phyloP scores from a whole-genome alignment of 192 early-diverging fungal genomes.

The Backusella parvicylindrica region DNA sequence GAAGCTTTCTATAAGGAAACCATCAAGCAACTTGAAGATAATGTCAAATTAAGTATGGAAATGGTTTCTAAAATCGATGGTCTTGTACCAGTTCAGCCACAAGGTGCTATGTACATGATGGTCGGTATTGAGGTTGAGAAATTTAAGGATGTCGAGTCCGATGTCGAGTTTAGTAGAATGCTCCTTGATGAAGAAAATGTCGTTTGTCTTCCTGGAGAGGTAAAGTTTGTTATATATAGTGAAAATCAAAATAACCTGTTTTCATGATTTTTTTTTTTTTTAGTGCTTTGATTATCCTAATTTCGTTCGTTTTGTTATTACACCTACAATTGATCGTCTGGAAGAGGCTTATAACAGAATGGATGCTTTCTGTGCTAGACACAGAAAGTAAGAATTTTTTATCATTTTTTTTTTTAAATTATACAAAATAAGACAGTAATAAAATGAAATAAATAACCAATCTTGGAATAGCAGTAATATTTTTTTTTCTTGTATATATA shows the following conservation, averaged over 20 bases:
- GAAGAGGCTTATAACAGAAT: conserved; percentile 73
- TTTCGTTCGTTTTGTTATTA: conserved; percentile 78
- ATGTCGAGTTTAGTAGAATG: conserved; percentile 81
- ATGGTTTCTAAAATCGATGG: conserved; percentile 66
- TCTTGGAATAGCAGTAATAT: background rate
- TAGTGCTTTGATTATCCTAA: conserved; percentile 80
- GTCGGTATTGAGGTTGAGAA: conserved; percentile 62
- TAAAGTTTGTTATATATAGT: conserved; percentile 11
- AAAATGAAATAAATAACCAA: background rate
- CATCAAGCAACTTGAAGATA: conserved; percentile 62
- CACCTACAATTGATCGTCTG: conserved; percentile 73
- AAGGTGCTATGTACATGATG: conserved; percentile 96
- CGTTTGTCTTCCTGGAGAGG: conserved; percentile 76
- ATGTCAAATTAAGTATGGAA: conserved; percentile 63
- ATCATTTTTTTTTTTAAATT: background rate
- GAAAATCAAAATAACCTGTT: background rate
- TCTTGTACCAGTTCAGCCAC: conserved; percentile 72
- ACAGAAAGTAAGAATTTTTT: conserved; percentile 36
- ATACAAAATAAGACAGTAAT: background rate
- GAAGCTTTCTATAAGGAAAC: conserved; percentile 64
- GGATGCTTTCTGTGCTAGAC: conserved; percentile 72
- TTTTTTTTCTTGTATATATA: background rate
- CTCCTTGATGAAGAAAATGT: conserved; percentile 82
- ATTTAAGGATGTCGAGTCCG: conserved; percentile 71
- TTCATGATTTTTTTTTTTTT: background rate